phyloP scores from a whole-genome alignment of 1,284 basidiomycete genomes.

The Malassezia sp. region DNA sequence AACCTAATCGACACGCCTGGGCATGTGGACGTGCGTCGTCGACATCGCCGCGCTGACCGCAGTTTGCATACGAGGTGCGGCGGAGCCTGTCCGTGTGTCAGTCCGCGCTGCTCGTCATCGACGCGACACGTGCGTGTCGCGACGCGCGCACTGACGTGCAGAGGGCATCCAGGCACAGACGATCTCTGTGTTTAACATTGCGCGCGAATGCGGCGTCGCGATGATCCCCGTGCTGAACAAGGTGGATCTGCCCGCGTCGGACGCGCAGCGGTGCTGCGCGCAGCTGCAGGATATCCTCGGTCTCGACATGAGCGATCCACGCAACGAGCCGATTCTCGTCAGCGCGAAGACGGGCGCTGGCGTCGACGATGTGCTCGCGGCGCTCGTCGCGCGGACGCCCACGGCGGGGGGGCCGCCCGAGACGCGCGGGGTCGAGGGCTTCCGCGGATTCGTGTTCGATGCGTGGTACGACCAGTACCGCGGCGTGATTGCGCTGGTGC shows the following conservation, averaged over 20 bases:
- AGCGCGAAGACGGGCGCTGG: conserved; percentile 88
- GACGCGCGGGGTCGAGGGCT: conserved; percentile 24
- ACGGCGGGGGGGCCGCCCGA: conserved; percentile 23
- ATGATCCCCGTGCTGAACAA: conserved; percentile 94
- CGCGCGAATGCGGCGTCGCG: conserved; percentile 61
- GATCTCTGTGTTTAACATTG: conserved; percentile 80
- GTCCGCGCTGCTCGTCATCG: conserved; percentile 78
- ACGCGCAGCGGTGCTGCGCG: conserved; percentile 20
- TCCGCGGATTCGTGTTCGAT: conserved; percentile 80
- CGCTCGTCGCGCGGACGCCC: conserved; percentile 62
- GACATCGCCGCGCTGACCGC: conserved; percentile 32
- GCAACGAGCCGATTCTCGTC: conserved; percentile 30
- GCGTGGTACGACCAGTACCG: conserved; percentile 85
- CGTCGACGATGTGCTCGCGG: conserved; percentile 61
- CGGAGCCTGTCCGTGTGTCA: conserved; percentile 85
- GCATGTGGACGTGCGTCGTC: conserved; percentile 32
- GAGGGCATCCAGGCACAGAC: conserved; percentile 95
- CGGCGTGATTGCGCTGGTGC: conserved; percentile 86
- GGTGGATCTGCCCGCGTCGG: conserved; percentile 49
- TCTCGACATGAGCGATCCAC: conserved; percentile 52
- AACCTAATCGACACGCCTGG: conserved; percentile 90
- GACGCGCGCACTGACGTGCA: conserved; percentile 15
- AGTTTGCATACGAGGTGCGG: conserved; percentile 66
- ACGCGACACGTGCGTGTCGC: conserved; percentile 63
- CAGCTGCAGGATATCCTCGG: conserved; percentile 39